These are phyloP conservation scores for Ascobolus immersus DNA, from an alignment of 495 filamentous ascomycete species.

Conservation along the genomic window DNA sequence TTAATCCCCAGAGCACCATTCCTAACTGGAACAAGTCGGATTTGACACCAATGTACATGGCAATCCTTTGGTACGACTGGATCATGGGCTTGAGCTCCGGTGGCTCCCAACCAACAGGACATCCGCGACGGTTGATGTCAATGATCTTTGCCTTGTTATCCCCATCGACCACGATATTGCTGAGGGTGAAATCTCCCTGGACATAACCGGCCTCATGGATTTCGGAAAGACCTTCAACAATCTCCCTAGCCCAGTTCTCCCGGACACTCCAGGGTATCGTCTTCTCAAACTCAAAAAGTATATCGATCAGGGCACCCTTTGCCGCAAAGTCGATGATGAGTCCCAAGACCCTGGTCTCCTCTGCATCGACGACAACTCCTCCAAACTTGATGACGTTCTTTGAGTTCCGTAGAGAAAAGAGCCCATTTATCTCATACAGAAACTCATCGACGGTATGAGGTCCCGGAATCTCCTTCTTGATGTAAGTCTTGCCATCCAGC, in stretches of 20 bases:
- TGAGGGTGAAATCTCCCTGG: conserved; percentile 89
- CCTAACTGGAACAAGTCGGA: conserved; percentile 86
- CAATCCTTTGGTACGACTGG: conserved; percentile 71
- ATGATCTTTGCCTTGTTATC: conserved; percentile 82
- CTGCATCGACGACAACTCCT: conserved; percentile 69
- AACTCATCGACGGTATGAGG: conserved; percentile 94
- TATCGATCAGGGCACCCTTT: conserved; percentile 68
- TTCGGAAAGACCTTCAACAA: conserved; percentile 68
- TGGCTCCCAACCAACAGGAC: conserved; percentile 92
- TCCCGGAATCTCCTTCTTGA: conserved; percentile 96
- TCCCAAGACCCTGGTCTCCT: conserved; percentile 51
- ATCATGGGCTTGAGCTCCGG: conserved; percentile 76
- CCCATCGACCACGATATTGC: conserved; percentile 82
- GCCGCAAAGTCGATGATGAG: conserved; percentile 75
- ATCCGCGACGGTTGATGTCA: conserved; percentile 90
- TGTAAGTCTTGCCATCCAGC: conserved; percentile 39
- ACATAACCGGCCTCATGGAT: conserved; percentile 94
- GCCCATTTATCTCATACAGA: conserved; percentile 88
- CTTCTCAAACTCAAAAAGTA: conserved; percentile 42
- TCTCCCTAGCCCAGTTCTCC: conserved; percentile 80
- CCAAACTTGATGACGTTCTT: conserved; percentile 66
- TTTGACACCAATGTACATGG: conserved; percentile 97
- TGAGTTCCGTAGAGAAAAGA: conserved; percentile 47
- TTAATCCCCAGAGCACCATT: conserved; percentile 91
- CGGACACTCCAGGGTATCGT: conserved; percentile 44